Evolutionary conservation across 176 grass and related monocot genomes (phyloP).

Genomic region (Oryza officinalis): DNA sequence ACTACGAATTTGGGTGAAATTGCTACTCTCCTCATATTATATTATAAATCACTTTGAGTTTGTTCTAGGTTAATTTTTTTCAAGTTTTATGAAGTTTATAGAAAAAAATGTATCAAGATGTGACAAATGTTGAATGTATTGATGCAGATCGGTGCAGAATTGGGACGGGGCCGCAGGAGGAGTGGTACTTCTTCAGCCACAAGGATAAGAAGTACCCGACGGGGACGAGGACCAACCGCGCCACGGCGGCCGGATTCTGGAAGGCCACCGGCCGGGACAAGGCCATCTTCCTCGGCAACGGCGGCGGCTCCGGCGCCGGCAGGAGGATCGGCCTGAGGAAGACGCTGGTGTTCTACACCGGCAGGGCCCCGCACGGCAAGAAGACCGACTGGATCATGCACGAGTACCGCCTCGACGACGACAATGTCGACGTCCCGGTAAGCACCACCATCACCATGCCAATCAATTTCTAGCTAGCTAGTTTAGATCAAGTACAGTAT

Average conservation of each 20-base stretch:
- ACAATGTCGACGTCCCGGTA: conserved; percentile 50
- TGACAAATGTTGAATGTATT: not conserved
- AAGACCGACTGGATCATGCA: conserved; percentile 97
- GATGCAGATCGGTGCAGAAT: conserved; percentile 78
- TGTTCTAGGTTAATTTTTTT: no score
- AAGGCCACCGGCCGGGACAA: conserved; percentile 78
- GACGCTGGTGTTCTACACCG: conserved; percentile 91
- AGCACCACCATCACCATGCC: not conserved
- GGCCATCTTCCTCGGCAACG: conserved; percentile 53
- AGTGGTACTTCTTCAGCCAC: conserved; percentile 98
- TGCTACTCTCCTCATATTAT: no score
- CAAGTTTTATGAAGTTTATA: no score
- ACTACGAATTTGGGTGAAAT: no score
- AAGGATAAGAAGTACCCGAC: conserved; percentile 99
- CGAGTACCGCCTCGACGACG: conserved; percentile 86
- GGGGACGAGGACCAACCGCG: conserved; percentile 70
- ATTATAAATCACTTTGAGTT: no score
- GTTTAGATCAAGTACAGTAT: not conserved
- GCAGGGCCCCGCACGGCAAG: conserved; percentile 73
- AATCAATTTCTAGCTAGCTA: not conserved
- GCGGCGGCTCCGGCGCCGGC: conserved; percentile 9
- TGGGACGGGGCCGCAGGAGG: conserved; percentile 60
- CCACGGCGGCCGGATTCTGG: conserved; percentile 73
- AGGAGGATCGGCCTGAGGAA: conserved; percentile 76
- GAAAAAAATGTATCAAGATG: no score